These are phyloP conservation scores for Claviceps lovelessii DNA, from an alignment of 2,329 filamentous ascomycete species.

Conservation along the genomic window DNA sequence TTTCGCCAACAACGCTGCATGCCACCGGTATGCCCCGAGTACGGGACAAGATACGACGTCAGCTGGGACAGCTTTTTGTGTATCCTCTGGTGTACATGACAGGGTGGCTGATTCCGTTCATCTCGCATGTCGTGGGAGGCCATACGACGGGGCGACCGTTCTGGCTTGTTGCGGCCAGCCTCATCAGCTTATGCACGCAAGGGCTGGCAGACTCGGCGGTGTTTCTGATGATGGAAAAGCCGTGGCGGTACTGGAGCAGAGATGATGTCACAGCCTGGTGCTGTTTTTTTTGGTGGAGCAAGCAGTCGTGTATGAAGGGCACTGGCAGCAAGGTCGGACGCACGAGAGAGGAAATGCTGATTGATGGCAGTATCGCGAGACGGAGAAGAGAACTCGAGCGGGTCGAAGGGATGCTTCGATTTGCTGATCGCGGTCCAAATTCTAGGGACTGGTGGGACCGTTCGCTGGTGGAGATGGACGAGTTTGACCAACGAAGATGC, in stretches of 20 bases:
- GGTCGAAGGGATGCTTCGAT: constrained; percentile 18
- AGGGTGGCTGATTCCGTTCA: constrained; percentile 60
- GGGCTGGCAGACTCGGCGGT: constrained; percentile 54
- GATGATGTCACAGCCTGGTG: neutral
- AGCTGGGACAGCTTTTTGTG: constrained; percentile 59
- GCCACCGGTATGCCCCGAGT: constrained; percentile 20
- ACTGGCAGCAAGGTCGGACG: constrained; percentile 22
- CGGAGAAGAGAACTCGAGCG: constrained; percentile 33
- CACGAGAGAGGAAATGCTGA: constrained; percentile 37
- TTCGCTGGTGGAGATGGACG: constrained; percentile 5
- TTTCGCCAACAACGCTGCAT: constrained; percentile 10
- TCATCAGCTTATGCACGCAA: constrained; percentile 48
- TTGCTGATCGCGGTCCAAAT: constrained; percentile 7
- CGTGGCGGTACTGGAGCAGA: constrained; percentile 35
- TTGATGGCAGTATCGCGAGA: constrained; percentile 35
- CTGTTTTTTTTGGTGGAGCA: neutral
- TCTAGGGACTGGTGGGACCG: constrained; percentile 19
- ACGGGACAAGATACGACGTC: constrained; percentile 46
- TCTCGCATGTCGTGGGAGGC: constrained; percentile 39
- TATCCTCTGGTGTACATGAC: constrained; percentile 60
- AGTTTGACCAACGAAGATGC: neutral
- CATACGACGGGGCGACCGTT: constrained; percentile 31
- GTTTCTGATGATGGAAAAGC: constrained; percentile 56
- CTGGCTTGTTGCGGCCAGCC: constrained; percentile 37
- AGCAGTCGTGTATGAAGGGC: constrained; percentile 2